These are phyloP conservation scores for Alloteropsis angusta DNA, from an alignment of 202 grass and related monocot species.

Conservation along the genomic window DNA sequence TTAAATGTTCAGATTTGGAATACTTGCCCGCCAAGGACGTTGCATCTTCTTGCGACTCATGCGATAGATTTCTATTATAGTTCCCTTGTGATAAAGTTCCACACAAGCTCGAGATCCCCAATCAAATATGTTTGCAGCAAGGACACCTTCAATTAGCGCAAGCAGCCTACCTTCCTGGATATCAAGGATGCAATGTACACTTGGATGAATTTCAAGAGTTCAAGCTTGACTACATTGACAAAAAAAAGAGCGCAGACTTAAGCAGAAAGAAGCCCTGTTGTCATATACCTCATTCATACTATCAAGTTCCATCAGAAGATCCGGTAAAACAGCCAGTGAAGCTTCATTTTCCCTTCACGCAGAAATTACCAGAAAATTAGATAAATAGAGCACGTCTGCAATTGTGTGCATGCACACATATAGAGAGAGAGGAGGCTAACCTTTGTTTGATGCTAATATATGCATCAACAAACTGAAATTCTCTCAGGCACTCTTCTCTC, in stretches of 20 bases:
- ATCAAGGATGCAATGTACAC: conserved; percentile 23
- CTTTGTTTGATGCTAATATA: conserved; percentile 98
- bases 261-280: neutral
- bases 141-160: conserved; percentile 84
- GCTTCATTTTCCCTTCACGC: conserved; percentile 90
- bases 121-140: conserved; percentile 99
- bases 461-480: conserved; percentile 94
- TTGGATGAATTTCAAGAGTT: conserved; percentile 18
- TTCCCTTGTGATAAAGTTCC: conserved; percentile 97
- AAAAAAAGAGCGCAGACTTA: conserved; percentile 5
- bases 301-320: conserved; percentile 96
- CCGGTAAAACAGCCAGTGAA: conserved; percentile 90
- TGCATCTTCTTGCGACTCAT: conserved; percentile 99
- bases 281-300: conserved; percentile 81
- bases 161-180: conserved; percentile 85
- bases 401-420: neutral
- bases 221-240: neutral
- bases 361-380: conserved; percentile 19
- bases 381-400: neutral
- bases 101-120: conserved; percentile 99
- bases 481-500: conserved; percentile 97
- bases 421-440: conserved; percentile 19
- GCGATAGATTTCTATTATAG: conserved; percentile 97
- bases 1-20: conserved; percentile 3
- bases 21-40: conserved; percentile 87